These are phyloP conservation scores for Boletus smithii DNA, from an alignment of 1,284 basidiomycete species.

Conservation along the genomic window DNA sequence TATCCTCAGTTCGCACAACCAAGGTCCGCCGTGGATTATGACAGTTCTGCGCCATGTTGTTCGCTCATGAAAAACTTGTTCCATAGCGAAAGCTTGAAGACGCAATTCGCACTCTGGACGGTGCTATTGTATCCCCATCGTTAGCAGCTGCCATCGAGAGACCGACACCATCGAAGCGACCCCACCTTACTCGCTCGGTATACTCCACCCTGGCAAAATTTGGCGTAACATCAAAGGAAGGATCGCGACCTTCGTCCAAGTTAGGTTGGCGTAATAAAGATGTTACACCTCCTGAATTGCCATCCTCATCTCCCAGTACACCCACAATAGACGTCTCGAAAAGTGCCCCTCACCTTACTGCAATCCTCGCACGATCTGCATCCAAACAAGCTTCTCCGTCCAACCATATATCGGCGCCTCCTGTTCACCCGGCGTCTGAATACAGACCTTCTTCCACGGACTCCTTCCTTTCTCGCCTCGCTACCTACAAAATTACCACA, in stretches of 20 bases:
- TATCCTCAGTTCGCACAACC: conserved; percentile 29
- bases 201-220: conserved; percentile 76
- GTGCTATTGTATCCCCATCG: conserved; percentile 44
- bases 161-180: conserved; percentile 50
- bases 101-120: conserved; percentile 63
- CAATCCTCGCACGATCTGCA: conserved; percentile 62
- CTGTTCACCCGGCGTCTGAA: conserved; percentile 46
- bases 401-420: conserved; percentile 28
- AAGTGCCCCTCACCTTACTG: conserved; percentile 62
- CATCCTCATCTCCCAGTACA: conserved; percentile 8
- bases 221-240: conserved; percentile 55
- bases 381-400: conserved; percentile 40
- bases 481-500: conserved; percentile 72
- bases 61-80: conserved; percentile 2
- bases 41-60: not conserved
- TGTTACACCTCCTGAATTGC: conserved; percentile 11
- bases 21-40: conserved; percentile 25
- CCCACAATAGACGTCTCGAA: conserved; percentile 42
- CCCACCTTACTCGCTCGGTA: conserved; percentile 53
- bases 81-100: conserved; percentile 70
- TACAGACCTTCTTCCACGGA: conserved; percentile 73
- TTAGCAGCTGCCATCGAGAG: conserved; percentile 27
- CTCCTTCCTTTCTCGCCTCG: conserved; percentile 67
- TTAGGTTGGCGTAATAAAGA: conserved; percentile 32
- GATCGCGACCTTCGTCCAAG: conserved; percentile 28